phyloP scores from a whole-genome alignment of 2,329 filamentous ascomycete species.

The Lachnellula suecica region DNA sequence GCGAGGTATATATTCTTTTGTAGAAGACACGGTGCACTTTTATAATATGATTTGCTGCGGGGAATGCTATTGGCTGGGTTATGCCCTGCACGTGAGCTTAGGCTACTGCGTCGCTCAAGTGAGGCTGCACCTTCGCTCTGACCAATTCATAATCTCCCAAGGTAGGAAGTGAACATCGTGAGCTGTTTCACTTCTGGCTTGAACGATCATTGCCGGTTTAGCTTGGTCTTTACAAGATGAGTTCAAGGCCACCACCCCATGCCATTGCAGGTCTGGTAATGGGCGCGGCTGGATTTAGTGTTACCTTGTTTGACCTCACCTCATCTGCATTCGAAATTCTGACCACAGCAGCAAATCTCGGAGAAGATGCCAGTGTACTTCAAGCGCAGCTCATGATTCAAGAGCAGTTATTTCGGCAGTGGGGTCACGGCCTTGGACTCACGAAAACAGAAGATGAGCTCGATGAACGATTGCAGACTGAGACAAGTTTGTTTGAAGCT shows the following conservation, averaged over 20 bases:
- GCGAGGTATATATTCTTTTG: too few species aligned
- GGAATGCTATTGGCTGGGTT: too few species aligned
- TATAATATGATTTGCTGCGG: too few species aligned
- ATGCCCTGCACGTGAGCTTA: too few species aligned
- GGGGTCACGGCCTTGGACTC: neutral
- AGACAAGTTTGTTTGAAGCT: neutral
- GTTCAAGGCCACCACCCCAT: neutral
- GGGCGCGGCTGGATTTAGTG: neutral
- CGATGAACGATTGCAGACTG: neutral
- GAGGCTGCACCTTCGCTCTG: too few species aligned
- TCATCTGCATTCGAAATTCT: neutral
- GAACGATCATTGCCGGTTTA: too few species aligned
- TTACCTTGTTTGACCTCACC: neutral
- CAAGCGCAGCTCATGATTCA: neutral
- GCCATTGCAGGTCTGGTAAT: neutral
- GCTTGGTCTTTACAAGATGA: too few species aligned
- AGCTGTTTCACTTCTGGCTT: too few species aligned
- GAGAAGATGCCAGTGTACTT: neutral
- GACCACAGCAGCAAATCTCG: neutral
- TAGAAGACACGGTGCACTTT: too few species aligned
- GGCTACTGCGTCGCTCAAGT: too few species aligned
- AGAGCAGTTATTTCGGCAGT: neutral
- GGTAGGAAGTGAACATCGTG: too few species aligned
- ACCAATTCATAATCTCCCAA: too few species aligned
- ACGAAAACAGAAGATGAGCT: neutral